Conservation (phyloP, 257 asterid species). For the Gynochthodes officinalis region DNA sequence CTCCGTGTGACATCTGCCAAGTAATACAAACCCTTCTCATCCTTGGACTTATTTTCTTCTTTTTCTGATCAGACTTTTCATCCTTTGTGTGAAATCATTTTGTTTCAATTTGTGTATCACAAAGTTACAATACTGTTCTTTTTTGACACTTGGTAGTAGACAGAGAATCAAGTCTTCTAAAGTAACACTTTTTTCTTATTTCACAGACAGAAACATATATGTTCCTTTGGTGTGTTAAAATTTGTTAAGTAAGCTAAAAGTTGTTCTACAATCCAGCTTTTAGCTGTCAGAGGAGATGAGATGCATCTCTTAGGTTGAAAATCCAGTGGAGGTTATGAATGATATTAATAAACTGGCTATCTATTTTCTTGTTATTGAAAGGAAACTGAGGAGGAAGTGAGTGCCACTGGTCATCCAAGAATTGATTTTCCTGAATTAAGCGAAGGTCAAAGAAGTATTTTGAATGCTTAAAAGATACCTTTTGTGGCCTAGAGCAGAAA, state of each 20-base stretch:
- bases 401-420: too few species aligned
- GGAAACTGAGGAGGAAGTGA: too few species aligned
- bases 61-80: neutral
- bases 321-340: neutral
- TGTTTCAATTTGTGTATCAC: neutral
- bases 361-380: neutral
- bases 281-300: neutral
- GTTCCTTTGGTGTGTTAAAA: neutral
- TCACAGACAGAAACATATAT: neutral
- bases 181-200: neutral
- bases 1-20: constrained; percentile 93
- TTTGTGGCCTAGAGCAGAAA: too few species aligned
- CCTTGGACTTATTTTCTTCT: neutral
- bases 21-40: constrained; percentile 29
- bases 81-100: neutral
- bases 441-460: neutral
- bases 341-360: neutral
- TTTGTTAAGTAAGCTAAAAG: neutral
- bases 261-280: neutral
- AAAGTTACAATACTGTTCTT: neutral
- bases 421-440: neutral
- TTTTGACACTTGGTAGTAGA: neutral
- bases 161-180: neutral
- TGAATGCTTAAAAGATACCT: too few species aligned
- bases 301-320: neutral